Evolutionary conservation across 1,139 yeast genomes (phyloP).

Genomic region (Candida pseudocylindracea): DNA sequence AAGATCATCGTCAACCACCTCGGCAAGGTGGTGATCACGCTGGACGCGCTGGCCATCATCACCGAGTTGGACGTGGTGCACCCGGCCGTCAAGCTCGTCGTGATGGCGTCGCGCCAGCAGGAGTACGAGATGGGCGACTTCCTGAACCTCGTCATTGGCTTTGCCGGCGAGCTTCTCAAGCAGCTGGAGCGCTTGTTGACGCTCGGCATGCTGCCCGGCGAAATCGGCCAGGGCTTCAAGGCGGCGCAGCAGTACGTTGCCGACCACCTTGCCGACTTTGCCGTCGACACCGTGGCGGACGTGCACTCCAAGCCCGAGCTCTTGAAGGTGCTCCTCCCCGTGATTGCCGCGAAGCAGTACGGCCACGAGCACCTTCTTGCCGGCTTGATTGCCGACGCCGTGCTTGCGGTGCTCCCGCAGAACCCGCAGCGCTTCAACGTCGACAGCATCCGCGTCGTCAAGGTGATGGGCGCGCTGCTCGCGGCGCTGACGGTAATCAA

Average conservation of each 20-base stretch:
- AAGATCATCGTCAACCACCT: conserved; percentile 75
- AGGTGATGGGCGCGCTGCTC: conserved; percentile 83
- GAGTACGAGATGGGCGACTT: conserved; percentile 54
- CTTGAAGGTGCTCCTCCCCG: conserved; percentile 61
- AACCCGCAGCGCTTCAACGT: conserved; percentile 51
- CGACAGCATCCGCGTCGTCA: conserved; percentile 85
- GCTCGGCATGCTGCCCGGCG: conserved; percentile 79
- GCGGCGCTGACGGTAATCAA: conserved; percentile 57
- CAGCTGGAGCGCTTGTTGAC: conserved; percentile 65
- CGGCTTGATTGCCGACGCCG: conserved; percentile 70
- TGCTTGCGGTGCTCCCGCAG: conserved; percentile 55
- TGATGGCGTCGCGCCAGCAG: conserved; percentile 95
- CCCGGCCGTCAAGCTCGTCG: conserved; percentile 89
- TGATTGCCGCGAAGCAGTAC: conserved; percentile 82
- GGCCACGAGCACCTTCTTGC: conserved; percentile 70
- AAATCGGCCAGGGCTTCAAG: conserved; percentile 74
- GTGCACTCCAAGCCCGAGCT: conserved; percentile 33
- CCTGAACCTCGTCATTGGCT: conserved; percentile 22
- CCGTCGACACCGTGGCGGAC: conserved; percentile 39
- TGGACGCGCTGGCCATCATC: conserved; percentile 93
- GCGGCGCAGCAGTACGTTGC: conserved; percentile 60
- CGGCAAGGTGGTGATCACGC: conserved; percentile 74
- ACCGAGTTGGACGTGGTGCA: conserved; percentile 87
- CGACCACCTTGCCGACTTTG: conserved; percentile 42
- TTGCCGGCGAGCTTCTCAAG: conserved; percentile 83